These are phyloP conservation scores for Malassezia pachydermatis DNA, from an alignment of 1,284 basidiomycete genomes.

Conservation along the genomic window DNA sequence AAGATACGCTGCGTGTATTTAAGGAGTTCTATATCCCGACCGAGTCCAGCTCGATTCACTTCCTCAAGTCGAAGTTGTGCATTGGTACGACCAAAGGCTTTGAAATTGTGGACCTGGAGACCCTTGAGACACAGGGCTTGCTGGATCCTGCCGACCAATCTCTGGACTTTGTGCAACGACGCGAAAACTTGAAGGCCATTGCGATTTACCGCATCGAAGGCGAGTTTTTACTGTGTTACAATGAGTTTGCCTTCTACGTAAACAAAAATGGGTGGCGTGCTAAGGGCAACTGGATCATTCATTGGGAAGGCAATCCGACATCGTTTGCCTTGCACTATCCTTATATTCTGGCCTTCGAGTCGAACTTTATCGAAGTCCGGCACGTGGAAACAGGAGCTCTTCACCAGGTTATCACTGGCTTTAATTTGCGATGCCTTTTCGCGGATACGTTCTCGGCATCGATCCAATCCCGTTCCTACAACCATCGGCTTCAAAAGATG, in stretches of 20 bases:
- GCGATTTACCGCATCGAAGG: constrained; percentile 94
- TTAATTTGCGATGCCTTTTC: constrained; percentile 63
- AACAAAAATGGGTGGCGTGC: constrained; percentile 92
- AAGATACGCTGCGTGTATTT: constrained; percentile 87
- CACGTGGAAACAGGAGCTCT: constrained; percentile 86
- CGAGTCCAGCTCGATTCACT: constrained; percentile 90
- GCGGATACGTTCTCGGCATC: constrained; percentile 70
- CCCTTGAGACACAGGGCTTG: constrained; percentile 88
- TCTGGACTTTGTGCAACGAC: constrained; percentile 84
- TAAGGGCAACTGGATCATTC: constrained; percentile 79
- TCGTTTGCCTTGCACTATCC: constrained; percentile 93
- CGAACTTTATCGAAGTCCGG: constrained; percentile 89
- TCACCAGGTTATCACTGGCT: constrained; percentile 78
- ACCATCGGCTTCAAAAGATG: background rate
- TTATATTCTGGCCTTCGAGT: constrained; percentile 92
- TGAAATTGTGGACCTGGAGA: constrained; percentile 96
- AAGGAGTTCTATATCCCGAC: constrained; percentile 96
- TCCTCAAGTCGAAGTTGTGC: constrained; percentile 93
- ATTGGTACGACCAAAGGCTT: constrained; percentile 98
- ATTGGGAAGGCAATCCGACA: constrained; percentile 91
- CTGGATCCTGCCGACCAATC: constrained; percentile 84
- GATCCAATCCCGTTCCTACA: background rate
- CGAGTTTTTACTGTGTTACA: constrained; percentile 94
- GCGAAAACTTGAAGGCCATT: constrained; percentile 81
- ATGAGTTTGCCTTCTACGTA: constrained; percentile 98